Evolutionary conservation across 225 moss, liverwort and hornwort species (phyloP), one percentile per base, ranked within the genome.

Genomic region (Bryoerythrophyllum caledonicum): DNA sequence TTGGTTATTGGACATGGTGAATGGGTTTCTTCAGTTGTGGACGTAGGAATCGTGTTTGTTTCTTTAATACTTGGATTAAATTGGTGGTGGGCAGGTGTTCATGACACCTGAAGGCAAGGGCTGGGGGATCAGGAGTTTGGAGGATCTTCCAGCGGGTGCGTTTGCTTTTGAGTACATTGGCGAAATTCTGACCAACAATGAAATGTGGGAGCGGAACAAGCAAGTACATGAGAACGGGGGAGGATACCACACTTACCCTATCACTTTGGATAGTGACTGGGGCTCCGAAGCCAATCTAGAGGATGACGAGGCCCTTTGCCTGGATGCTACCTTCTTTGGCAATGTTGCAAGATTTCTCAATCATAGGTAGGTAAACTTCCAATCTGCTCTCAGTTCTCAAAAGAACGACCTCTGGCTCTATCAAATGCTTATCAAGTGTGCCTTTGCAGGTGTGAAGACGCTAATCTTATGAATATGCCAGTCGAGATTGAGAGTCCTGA

Each of bases 311-410:
- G 90, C 90, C 24, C 83, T 90, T 23, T 87, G 90, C 58, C 79
- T 90, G 85, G 90, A 90, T 87, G 90, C 82, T 14, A 90, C 90
- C 52, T 85, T 74, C 77, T 85, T 76, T 63, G 90, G 90, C 67
- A 90, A 90, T 74, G 82, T 90, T 79, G 90, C 90, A 83, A 85
- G 90, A 49, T 90, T 90, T 65, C 76, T 90, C 23, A 90, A 90
- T 69, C 90, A 90, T 37, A 82, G 89, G 89, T 90, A 63, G 26
- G 59, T 57, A 67, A n/a, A 27, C 51, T 58, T 81, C 24, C 13
- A 26, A 37, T 51, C 19, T 71, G 34, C 27, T 15, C 19, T 55
- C 27, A 3, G 23, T 38, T 55, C 20, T 62, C 74, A 14, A 21
- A 38, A 3, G 11, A 13, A 6, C 7, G 10, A 40, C 44, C 30